Evolutionary conservation across 2,329 filamentous ascomycete genomes (phyloP), one percentile per base, ranked within the genome.

Genomic region (Chaetomiaceae sp.): DNA sequence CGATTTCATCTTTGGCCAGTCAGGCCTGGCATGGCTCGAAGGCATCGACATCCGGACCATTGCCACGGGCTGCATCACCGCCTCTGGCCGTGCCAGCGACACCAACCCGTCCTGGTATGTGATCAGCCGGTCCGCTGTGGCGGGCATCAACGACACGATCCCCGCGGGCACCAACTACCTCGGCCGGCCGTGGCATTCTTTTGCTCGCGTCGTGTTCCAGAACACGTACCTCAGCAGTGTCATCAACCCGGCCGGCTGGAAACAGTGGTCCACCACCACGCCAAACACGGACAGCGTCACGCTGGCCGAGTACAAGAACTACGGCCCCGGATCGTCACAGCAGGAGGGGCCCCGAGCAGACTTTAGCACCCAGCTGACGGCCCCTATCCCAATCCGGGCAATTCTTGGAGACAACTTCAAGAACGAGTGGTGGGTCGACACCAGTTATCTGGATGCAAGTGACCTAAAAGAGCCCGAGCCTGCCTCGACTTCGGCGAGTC

Each of bases 1-100:
- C 21, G 43, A 45, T 21, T 45, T 37, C 21, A 45, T 45, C 23
- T 45, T 45, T 45, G 43, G 43, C 5, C 17, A 25, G 14, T 12
- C 33, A n/a, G 14, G 20, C 6, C 37, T 39, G 37, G 43, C 43
- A 9, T 45, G 43, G 43, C 16, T 45, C n/a, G 43, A 31, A 19
- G 43, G 31, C 3, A 16, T 34, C 10, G 31, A 23, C 16, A n/a
- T 45, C n/a, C 31, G 31, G 1, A 37, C 43, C 9, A 38, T 17
- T 16, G 43, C 16, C 5, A 4, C n/a, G 3, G 43, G 43, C 9
- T 37, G 19, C 43, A 30, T 45, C 43, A 45, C 43, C 2, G 43
- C 43, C 33, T 21, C 9, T 5, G 34, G 31, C 3, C 33, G 43
- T 9, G 30, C 2, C 9, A 38, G 2, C 21, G 33, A 10, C 8